Base-by-base conservation (phyloP, 2,329 filamentous ascomycete species). In the Ceratocystis smalleyi region DNA sequence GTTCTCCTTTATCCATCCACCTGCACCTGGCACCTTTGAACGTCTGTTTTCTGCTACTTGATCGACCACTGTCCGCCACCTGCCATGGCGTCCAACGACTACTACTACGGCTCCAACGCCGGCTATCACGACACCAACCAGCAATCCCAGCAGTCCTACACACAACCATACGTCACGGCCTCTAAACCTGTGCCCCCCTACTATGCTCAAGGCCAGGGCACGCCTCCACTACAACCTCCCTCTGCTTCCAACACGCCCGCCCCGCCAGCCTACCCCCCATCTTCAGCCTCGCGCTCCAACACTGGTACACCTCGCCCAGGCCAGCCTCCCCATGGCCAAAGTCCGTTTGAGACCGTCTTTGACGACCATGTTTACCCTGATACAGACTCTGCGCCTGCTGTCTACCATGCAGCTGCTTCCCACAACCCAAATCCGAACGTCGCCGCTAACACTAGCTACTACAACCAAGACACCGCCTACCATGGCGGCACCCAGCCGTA, bases 321-420 rank as follows among this genome's bases (percentile, higher is more conserved):
- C 63, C 65, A 66, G 62, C 62, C 60, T 47, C 62, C 62, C 62
- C 65, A 55, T 30, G 73, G 71, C 59, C 75, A 69, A 70, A 80
- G 83, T 22, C 84, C 85, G 8, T 86, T 87, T 71, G 81, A 83
- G 64, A 81, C 80, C 59, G 82, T 84, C 64, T 87, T 87, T 72
- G 84, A 87, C 73, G 85, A 88, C 72, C 77, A 84, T 74, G 78
- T 80, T 65, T 87, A 88, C 71, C 82, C 83, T 66, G 64, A 76
- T 79, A 61, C 78, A 78, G 64, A 63, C 62, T 67, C 65, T 45
- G 32, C 59, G 43, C 30, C 43, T 24, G 47, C 45, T 64, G 62
- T 43, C 27, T 30, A 22, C 54, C 19, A 54, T 27, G 3, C 32
- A 54, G 61, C 47, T 51, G 3, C 47, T 24, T 51, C 47, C 47